Evolutionary conservation across 306 rosid genomes (phyloP), one percentile per base, ranked within the genome.

Genomic region (Prinsepia uniflora): DNA sequence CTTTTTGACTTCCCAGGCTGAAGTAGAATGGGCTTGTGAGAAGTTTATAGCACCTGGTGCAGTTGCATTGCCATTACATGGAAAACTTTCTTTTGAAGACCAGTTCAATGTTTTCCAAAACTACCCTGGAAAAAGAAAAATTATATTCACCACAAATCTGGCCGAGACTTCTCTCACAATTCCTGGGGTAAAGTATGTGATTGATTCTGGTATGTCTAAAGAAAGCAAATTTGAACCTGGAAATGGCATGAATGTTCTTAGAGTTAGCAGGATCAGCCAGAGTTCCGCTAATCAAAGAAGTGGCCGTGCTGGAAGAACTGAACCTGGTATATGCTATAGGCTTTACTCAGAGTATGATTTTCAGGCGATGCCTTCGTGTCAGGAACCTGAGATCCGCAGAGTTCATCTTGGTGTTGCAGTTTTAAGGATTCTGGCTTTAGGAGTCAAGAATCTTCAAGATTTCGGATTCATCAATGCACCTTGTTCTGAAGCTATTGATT

Each of bases 361-460:
- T 81, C 80, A 85, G 65, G 53, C 78, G 12, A 89, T 94, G 99
- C 81, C 70, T 66, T 79, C 76, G 55, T 80, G 86, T 79, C 99
- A 89, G 81, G 99, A 94, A 67, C 99, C 99, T 22, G 99, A 94
- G 87, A 91, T 94, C 71, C 91, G 86, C 44, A 84, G 96, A 75
- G 99, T 94, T 83, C 97, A 94, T 85, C 97, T 94, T 79, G 99
- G 99, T 67, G 84, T 94, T 53, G 99, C 99, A 47, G 94, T 87
- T 68, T 76, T 94, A 76, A 89, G 90, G 81, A 91, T 94, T 67
- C 89, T 94, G 82, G 92, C 99, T 68, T 78, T 91, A 73, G 96
- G 97, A 64, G 75, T 89, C 65, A 85, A 85, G 84, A 85, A 86
- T 76, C 84, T 91, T 44, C 79, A 68, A 73, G 91, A 84, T 65